A percentile compares a stretch with the other conserved stretches of the same genome.
Conservation (phyloP, 75 land plant genomes). For the Cryptomeria japonica region DNA sequence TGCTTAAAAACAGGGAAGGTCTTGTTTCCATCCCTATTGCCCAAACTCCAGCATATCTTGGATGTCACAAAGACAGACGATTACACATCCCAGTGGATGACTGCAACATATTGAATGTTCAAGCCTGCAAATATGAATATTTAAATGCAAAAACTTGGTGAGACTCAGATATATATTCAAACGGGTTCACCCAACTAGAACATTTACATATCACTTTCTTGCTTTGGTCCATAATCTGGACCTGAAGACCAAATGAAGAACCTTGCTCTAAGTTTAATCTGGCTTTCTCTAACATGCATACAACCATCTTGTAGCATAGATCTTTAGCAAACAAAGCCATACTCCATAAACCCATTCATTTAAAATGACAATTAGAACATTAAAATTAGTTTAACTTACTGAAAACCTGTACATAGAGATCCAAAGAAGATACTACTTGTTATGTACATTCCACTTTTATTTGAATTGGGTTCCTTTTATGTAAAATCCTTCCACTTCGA, state of each 20-base stretch:
- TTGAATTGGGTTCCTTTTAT: slow-evolving; percentile 19
- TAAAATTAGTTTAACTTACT: background rate
- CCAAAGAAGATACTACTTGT: background rate
- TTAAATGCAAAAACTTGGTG: too few species aligned
- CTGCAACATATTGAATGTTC: background rate
- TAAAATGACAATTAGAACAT: background rate
- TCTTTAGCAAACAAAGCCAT: background rate
- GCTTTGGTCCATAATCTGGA: background rate
- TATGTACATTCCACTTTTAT: background rate
- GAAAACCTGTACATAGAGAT: slow-evolving; percentile 6
- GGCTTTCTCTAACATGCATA: background rate
- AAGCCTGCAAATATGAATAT: background rate
- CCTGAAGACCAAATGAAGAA: background rate
- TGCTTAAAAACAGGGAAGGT: too few species aligned
- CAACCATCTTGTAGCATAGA: background rate
- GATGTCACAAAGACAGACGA: too few species aligned
- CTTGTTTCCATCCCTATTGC: too few species aligned
- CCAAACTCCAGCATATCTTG: too few species aligned
- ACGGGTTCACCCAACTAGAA: background rate
- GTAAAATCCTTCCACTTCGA: slow-evolving; percentile 30
- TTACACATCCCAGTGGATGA: too few species aligned
- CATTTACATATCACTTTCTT: slow-evolving; percentile 4
- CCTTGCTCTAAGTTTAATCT: background rate
- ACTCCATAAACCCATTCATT: background rate
- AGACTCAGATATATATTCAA: background rate